Evolutionary conservation across 441 rosid genomes (phyloP).

Genomic region (Aquilaria agallochum): DNA sequence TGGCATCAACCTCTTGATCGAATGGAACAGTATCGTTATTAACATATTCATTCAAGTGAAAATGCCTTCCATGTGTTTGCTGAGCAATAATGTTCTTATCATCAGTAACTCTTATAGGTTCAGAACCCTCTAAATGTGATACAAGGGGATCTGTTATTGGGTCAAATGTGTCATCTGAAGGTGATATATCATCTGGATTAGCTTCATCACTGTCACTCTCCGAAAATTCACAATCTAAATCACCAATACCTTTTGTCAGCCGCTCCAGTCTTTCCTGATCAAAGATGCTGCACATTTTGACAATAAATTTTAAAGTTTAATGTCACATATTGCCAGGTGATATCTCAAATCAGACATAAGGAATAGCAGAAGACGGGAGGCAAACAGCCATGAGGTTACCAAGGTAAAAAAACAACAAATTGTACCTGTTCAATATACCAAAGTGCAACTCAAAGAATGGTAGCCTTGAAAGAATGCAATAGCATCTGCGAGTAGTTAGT

Average conservation of each 20-base stretch:
- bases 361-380: no score
- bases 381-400: no score
- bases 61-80: slow-evolving; percentile 32
- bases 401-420: neutral
- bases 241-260: slow-evolving; percentile 57
- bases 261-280: slow-evolving; percentile 87
- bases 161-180: slow-evolving; percentile 21
- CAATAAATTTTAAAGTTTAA: no score
- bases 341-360: no score
- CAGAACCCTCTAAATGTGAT: slow-evolving; percentile 33
- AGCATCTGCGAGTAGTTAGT: slow-evolving; percentile 90
- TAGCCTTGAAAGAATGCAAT: slow-evolving; percentile 91
- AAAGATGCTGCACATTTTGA: slow-evolving; percentile 57
- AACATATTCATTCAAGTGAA: slow-evolving; percentile 24
- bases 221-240: slow-evolving; percentile 45
- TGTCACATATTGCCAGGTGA: no score
- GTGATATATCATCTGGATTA: slow-evolving; percentile 27
- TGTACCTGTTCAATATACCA: slow-evolving; percentile 78
- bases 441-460: slow-evolving; percentile 96
- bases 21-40: slow-evolving; percentile 21
- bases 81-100: slow-evolving; percentile 26
- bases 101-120: slow-evolving; percentile 28
- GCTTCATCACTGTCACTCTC: slow-evolving; percentile 30
- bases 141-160: slow-evolving; percentile 22
- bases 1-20: slow-evolving; percentile 33